Percentiles rank a stretch among this genome's conserved stretches.
Conservation (phyloP, 2,329 filamentous ascomycete genomes). For the Phialophora verrucosa region DNA sequence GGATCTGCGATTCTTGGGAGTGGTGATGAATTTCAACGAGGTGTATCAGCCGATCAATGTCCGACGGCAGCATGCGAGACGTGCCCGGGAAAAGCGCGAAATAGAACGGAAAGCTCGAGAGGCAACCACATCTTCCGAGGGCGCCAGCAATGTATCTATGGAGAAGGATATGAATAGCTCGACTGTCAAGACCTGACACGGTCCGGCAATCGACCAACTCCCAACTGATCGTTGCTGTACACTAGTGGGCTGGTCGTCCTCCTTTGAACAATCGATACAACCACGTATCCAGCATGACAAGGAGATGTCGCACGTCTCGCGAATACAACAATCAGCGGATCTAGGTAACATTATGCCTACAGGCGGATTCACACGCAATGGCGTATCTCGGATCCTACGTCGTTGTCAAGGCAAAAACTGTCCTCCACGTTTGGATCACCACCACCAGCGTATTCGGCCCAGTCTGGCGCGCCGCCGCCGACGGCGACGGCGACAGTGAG, state of each 20-base stretch:
- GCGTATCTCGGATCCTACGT: neutral
- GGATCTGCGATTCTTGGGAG: conserved; percentile 92
- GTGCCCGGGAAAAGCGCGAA: conserved; percentile 39
- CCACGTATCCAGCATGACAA: neutral
- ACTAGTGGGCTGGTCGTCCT: neutral
- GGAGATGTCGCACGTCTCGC: neutral
- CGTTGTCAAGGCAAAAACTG: neutral
- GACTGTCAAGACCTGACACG: conserved; percentile 2
- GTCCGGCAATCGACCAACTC: neutral
- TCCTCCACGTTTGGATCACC: neutral
- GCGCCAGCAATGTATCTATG: conserved; percentile 21
- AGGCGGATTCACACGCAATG: neutral
- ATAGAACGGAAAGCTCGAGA: conserved; percentile 32
- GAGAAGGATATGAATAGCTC: conserved; percentile 35
- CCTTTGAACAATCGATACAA: neutral
- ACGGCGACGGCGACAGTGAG: too few relatives aligned
- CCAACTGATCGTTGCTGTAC: neutral
- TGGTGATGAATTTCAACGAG: conserved; percentile 99
- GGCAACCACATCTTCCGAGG: conserved; percentile 28
- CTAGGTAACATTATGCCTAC: too few relatives aligned
- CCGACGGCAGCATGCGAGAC: conserved; percentile 54
- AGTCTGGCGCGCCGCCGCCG: neutral
- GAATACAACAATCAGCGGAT: neutral
- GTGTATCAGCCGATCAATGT: conserved; percentile 81
- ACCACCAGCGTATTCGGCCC: neutral